These are phyloP conservation scores for Clonostachys chloroleuca DNA, from an alignment of 2,329 filamentous ascomycete genomes.

Conservation along the genomic window DNA sequence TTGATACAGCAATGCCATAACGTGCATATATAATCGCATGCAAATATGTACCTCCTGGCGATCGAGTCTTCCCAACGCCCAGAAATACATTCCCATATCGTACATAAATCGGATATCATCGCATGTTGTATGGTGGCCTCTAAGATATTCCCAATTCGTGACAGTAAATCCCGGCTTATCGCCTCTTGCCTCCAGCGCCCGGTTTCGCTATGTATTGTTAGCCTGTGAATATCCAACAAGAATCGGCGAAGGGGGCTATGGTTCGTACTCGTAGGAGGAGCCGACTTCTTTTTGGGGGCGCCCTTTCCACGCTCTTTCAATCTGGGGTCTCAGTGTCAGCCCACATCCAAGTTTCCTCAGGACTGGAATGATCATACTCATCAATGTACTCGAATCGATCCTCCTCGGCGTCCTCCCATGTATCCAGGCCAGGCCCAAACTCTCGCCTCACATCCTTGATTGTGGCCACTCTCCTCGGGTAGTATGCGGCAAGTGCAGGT, in stretches of 20 bases:
- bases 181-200: constrained; percentile 17
- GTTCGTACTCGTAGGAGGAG: constrained; percentile 27
- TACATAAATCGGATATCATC: too few species aligned
- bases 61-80: too few species aligned
- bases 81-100: too few species aligned
- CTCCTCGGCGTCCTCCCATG: constrained; percentile 72
- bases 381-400: constrained; percentile 73
- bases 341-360: too few species aligned
- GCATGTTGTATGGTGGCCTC: too few species aligned
- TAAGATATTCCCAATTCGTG: too few species aligned
- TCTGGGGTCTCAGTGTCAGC: constrained; percentile 32
- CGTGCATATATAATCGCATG: too few species aligned
- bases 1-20: too few species aligned
- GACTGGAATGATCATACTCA: constrained; percentile 35
- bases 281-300: constrained; percentile 79
- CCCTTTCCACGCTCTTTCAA: constrained; percentile 80
- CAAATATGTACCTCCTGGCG: too few species aligned
- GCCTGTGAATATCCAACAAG: background rate
- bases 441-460: constrained; percentile 69
- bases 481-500: constrained; percentile 81
- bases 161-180: constrained; percentile 3
- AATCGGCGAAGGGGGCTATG: too few species aligned
- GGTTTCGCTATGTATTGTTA: constrained; percentile 1
- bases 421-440: constrained; percentile 62
- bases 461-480: constrained; percentile 70